phyloP scores from a whole-genome alignment of 2,329 filamentous ascomycete genomes.

The Ophiosphaerella korrae region DNA sequence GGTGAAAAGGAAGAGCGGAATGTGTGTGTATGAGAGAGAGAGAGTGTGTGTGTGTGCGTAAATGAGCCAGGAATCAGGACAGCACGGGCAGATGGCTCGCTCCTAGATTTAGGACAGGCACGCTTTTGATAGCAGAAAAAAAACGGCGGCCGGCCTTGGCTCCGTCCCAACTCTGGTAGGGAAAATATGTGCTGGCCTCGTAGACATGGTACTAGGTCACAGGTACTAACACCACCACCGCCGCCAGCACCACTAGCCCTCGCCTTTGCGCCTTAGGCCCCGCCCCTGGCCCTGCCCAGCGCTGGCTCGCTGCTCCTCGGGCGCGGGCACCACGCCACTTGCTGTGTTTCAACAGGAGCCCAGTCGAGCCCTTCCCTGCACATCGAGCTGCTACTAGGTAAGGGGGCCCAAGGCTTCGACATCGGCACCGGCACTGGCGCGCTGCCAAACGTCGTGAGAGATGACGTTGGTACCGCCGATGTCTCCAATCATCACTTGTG shows the following conservation, averaged over 20 bases:
- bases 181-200: too few relatives aligned
- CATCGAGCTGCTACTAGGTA: slow-evolving; percentile 14
- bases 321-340: slow-evolving; percentile 21
- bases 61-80: too few relatives aligned
- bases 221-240: too few relatives aligned
- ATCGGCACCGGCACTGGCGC: slow-evolving; percentile 10
- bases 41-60: neutral
- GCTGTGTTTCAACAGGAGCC: slow-evolving; percentile 13
- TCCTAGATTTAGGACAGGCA: slow-evolving; percentile 18
- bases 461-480: slow-evolving; percentile 26
- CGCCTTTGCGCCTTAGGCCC: neutral
- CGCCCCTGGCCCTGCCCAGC: slow-evolving; percentile 10
- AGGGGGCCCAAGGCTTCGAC: slow-evolving; percentile 15
- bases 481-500: slow-evolving; percentile 10
- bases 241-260: neutral
- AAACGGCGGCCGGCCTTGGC: slow-evolving; percentile 21
- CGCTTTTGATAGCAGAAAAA: slow-evolving; percentile 8
- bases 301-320: slow-evolving; percentile 2
- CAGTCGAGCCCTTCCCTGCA: slow-evolving; percentile 15
- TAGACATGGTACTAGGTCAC: too few relatives aligned
- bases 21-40: too few relatives aligned
- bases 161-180: neutral
- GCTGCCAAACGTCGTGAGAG: slow-evolving; percentile 19
- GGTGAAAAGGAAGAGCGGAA: slow-evolving; percentile 1
- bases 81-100: slow-evolving; percentile 5